These are phyloP conservation scores for Graphiopsis chlorocephala DNA, from an alignment of 2,329 filamentous ascomycete species.

Conservation along the genomic window DNA sequence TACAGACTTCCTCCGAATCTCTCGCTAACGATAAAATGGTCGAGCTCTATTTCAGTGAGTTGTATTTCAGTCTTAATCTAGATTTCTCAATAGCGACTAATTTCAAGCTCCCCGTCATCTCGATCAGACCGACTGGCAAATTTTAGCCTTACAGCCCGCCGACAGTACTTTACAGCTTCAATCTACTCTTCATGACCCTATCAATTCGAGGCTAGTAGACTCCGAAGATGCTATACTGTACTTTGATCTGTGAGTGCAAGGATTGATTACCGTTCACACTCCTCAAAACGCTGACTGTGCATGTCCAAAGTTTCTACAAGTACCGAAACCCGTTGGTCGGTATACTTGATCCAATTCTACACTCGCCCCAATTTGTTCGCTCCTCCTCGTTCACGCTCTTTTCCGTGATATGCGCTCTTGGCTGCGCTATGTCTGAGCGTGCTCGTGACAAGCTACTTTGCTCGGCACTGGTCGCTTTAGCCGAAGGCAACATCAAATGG, in stretches of 20 bases:
- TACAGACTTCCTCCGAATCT: not conserved
- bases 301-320: slow-evolving; percentile 1
- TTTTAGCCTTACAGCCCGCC: slow-evolving; percentile 9
- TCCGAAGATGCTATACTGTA: slow-evolving; percentile 9
- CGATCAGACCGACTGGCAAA: slow-evolving; percentile 12
- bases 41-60: slow-evolving; percentile 12
- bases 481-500: slow-evolving; percentile 12
- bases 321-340: slow-evolving; percentile 9
- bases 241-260: slow-evolving; percentile 4
- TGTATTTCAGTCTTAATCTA: too few species aligned
- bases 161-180: slow-evolving; percentile 10
- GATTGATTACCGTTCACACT: not conserved
- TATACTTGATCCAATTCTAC: slow-evolving; percentile 2
- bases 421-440: slow-evolving; percentile 13
- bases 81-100: not conserved
- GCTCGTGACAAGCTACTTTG: slow-evolving; percentile 12
- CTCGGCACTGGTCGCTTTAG: not conserved
- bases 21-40: slow-evolving; percentile 10
- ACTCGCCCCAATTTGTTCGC: slow-evolving; percentile 9
- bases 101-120: not conserved
- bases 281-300: not conserved
- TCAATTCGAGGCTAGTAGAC: slow-evolving; percentile 9
- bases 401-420: slow-evolving; percentile 11
- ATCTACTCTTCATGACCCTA: slow-evolving; percentile 8
- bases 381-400: slow-evolving; percentile 8